phyloP scores from a whole-genome alignment of 306 rosid genomes.

The Malus orientalis region DNA sequence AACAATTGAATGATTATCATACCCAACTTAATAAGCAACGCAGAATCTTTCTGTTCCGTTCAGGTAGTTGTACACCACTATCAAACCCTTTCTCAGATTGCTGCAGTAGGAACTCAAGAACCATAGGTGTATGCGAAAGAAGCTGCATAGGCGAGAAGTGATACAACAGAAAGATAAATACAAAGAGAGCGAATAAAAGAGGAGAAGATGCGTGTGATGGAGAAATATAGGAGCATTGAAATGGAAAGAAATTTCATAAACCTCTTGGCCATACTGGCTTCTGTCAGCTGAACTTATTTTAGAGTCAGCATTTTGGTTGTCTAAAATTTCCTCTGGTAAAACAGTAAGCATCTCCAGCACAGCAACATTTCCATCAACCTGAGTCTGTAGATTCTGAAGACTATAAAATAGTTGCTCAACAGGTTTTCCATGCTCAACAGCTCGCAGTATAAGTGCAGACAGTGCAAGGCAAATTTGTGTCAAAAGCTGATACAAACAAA shows the following conservation, averaged over 20 bases:
- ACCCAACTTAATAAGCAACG: constrained; percentile 99
- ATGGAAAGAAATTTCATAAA: constrained; percentile 25
- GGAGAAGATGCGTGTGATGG: neutral
- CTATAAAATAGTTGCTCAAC: constrained; percentile 85
- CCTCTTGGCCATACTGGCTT: constrained; percentile 81
- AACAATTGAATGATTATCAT: constrained; percentile 14
- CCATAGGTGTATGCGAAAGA: constrained; percentile 71
- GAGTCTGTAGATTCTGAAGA: constrained; percentile 74
- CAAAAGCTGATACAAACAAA: constrained; percentile 61
- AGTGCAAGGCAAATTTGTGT: constrained; percentile 96
- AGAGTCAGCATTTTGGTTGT: constrained; percentile 45
- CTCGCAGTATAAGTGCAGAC: constrained; percentile 76
- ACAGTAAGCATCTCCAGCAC: constrained; percentile 97
- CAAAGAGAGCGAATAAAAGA: neutral
- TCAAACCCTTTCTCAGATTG: constrained; percentile 65
- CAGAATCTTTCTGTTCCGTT: constrained; percentile 69
- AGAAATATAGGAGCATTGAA: neutral
- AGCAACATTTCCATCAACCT: constrained; percentile 65
- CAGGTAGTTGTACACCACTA: constrained; percentile 56
- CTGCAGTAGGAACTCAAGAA: constrained; percentile 79
- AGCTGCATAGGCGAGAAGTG: constrained; percentile 41
- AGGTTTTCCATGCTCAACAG: constrained; percentile 75
- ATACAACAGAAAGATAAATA: neutral
- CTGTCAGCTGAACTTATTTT: constrained; percentile 50
- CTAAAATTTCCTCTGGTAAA: constrained; percentile 85